Evolutionary conservation across 352 stramenopile genomes (phyloP).

Genomic region (Globisporangium echinulatum): DNA sequence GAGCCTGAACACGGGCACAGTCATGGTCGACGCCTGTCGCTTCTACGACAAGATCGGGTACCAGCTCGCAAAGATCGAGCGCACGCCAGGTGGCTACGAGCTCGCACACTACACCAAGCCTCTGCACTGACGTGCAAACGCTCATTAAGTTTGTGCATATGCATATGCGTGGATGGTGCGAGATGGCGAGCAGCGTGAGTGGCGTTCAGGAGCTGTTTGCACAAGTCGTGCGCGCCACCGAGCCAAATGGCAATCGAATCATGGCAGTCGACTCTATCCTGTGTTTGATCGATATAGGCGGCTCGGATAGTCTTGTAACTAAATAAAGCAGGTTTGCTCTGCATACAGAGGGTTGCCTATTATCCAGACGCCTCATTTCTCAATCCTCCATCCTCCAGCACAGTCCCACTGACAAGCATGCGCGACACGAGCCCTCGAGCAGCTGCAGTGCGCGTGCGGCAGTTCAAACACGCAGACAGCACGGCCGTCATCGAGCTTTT

Average conservation of each 20-base stretch:
- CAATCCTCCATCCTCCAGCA: not conserved
- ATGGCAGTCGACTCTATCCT: too few species aligned
- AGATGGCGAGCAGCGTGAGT: not conserved
- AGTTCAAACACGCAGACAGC: conserved; percentile 4
- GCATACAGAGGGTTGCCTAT: too few species aligned
- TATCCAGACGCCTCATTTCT: not conserved
- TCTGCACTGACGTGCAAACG: not conserved
- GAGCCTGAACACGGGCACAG: conserved; percentile 12
- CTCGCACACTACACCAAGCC: conserved; percentile 14
- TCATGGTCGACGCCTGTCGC: conserved; percentile 9
- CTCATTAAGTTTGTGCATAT: not conserved
- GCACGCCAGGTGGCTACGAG: conserved; percentile 6
- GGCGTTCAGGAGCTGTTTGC: too few species aligned
- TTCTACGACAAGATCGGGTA: conserved; percentile 14
- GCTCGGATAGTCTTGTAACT: too few species aligned
- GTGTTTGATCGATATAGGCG: too few species aligned
- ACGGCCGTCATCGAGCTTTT: conserved; percentile 17
- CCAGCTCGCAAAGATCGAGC: conserved; percentile 9
- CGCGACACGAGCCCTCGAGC: not conserved
- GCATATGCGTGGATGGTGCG: not conserved
- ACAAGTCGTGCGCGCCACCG: too few species aligned
- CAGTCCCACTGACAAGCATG: not conserved
- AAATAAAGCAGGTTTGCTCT: too few species aligned
- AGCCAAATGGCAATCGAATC: too few species aligned
- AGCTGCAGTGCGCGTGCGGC: conserved; percentile 5